phyloP scores from a whole-genome alignment of 805 yeast genomes.

The Candida krabiensis region DNA sequence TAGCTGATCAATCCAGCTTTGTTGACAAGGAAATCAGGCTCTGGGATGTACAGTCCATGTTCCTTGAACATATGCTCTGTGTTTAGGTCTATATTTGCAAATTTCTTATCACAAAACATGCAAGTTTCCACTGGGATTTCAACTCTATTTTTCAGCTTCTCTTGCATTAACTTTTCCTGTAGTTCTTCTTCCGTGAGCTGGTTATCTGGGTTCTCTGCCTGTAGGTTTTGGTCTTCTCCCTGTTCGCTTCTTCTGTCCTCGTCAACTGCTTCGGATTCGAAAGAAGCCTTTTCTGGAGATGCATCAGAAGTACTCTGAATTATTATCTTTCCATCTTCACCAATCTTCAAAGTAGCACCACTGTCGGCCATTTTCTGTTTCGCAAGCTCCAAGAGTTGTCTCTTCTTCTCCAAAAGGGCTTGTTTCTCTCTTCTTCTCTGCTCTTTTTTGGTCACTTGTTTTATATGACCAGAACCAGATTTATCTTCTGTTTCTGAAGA shows the following conservation, averaged over 20 bases:
- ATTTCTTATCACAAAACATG: conserved; percentile 45
- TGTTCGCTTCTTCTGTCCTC: conserved; percentile 16
- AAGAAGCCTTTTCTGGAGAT: conserved; percentile 10
- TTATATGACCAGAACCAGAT: conserved; percentile 20
- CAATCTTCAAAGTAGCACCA: conserved; percentile 25
- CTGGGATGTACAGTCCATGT: conserved; percentile 91
- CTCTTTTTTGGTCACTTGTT: conserved; percentile 47
- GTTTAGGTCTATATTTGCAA: conserved; percentile 41
- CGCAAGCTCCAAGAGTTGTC: conserved; percentile 47
- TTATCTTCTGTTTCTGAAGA: conserved; percentile 25
- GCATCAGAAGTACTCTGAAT: conserved; percentile 12
- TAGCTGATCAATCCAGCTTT: conserved; percentile 70
- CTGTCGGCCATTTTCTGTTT: conserved; percentile 39
- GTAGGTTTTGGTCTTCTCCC: conserved; percentile 12
- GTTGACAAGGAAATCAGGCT: conserved; percentile 65
- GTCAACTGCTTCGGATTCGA: conserved; percentile 20
- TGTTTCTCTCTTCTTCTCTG: conserved; percentile 50
- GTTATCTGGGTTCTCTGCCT: conserved; percentile 13
- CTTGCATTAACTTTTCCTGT: conserved; percentile 42
- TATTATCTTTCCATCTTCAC: conserved; percentile 27
- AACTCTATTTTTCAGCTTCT: conserved; percentile 44
- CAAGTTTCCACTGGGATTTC: conserved; percentile 51
- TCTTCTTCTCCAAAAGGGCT: conserved; percentile 47
- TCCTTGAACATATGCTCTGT: conserved; percentile 71
- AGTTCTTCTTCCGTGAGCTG: conserved; percentile 41